Evolutionary conservation across 768 basidiomycete genomes (phyloP).

Genomic region (Mycena filopes): DNA sequence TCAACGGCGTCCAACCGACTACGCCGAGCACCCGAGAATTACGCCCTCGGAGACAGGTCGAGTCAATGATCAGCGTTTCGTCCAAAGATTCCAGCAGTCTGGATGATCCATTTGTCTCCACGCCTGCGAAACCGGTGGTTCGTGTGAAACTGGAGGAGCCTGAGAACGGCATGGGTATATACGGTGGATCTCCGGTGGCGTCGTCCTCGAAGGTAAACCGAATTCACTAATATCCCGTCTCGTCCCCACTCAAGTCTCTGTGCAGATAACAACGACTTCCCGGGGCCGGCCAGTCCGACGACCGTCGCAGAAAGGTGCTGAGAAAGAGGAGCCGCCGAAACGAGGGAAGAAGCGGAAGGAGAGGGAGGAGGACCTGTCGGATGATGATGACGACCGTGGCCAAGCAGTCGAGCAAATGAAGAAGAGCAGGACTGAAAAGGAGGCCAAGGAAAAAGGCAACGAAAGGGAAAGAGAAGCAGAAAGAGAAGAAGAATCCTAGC

Average conservation of each 20-base stretch:
- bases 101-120: conserved; percentile 25
- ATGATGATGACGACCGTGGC: conserved; percentile 17
- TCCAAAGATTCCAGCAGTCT: conserved; percentile 40
- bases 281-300: conserved; percentile 36
- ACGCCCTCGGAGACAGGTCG: conserved; percentile 56
- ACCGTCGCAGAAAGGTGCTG: conserved; percentile 42
- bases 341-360: conserved; percentile 48
- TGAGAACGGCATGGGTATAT: conserved; percentile 13
- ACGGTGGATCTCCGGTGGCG: conserved; percentile 14
- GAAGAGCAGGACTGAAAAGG: conserved; percentile 31
- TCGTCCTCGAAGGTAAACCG: conserved; percentile 22
- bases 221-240: not conserved
- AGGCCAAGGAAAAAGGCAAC: conserved; percentile 9
- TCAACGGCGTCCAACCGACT: conserved; percentile 38
- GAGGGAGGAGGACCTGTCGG: conserved; percentile 28
- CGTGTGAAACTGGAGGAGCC: conserved; percentile 31
- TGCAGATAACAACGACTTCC: conserved; percentile 36
- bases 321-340: conserved; percentile 33
- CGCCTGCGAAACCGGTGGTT: conserved; percentile 21
- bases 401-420: conserved; percentile 27
- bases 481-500: conserved; percentile 35
- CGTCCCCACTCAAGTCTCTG: conserved; percentile 11
- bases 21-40: conserved; percentile 53
- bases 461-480: conserved; percentile 26
- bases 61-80: conserved; percentile 51